Percentiles rank a stretch among this genome's conserved stretches.
Evolutionary conservation across 495 filamentous ascomycete genomes (phyloP).

Genomic region (Xeromyces bisporus): DNA sequence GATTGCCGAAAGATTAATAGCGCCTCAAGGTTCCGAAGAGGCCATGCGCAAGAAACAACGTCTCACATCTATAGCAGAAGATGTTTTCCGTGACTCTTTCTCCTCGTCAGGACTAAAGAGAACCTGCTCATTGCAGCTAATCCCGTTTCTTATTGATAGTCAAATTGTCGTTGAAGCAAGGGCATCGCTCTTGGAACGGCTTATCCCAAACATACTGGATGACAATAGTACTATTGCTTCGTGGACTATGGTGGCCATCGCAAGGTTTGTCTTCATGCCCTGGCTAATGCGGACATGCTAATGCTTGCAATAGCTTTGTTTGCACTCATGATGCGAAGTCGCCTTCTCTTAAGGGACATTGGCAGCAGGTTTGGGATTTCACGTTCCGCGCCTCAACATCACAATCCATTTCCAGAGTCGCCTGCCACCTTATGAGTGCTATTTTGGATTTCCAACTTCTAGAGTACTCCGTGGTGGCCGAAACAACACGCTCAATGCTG

Average conservation of each 20-base stretch:
- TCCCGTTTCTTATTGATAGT: conserved; percentile 49
- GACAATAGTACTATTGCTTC: conserved; percentile 35
- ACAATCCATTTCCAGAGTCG: conserved; percentile 54
- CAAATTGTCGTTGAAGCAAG: conserved; percentile 24
- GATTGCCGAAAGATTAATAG: conserved; percentile 4
- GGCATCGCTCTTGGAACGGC: conserved; percentile 25
- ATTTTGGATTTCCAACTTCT: conserved; percentile 48
- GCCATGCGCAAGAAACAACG: conserved; percentile 42
- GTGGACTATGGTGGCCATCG: conserved; percentile 51
- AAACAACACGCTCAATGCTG: conserved; percentile 51
- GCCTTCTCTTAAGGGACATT: conserved; percentile 24
- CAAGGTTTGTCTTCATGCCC: conserved; percentile 27
- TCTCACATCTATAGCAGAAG: conserved; percentile 36
- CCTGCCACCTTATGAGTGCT: conserved; percentile 56
- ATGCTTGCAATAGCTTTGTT: conserved; percentile 13
- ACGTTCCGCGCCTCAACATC: conserved; percentile 53
- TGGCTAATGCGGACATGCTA: not conserved
- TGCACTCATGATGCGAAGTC: conserved; percentile 11
- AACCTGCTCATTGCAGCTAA: conserved; percentile 57
- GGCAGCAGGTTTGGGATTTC: conserved; percentile 63
- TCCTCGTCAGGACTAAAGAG: conserved; percentile 36
- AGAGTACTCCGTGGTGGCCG: conserved; percentile 41
- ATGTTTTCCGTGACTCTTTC: conserved; percentile 43
- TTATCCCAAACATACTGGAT: conserved; percentile 36
- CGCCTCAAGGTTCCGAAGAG: conserved; percentile 8